phyloP scores from a whole-genome alignment of 2,329 filamentous ascomycete species.

The Cladosporium sp. region DNA sequence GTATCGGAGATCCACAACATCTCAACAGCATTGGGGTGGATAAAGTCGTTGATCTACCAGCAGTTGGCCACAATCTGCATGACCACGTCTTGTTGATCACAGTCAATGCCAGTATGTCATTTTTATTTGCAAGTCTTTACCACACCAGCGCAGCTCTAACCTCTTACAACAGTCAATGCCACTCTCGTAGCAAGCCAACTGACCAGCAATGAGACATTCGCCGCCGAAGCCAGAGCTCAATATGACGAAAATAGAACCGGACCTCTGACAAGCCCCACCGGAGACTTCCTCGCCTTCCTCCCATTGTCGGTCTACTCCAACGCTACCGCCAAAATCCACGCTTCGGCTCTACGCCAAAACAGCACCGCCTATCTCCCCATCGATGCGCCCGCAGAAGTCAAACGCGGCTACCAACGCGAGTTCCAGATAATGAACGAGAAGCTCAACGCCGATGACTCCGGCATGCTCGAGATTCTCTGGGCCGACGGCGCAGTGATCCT shows the following conservation, averaged over 20 bases:
- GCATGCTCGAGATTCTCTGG: neutral
- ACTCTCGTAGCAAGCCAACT: constrained; percentile 1
- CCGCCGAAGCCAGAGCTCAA: constrained; percentile 7
- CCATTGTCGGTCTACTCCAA: neutral
- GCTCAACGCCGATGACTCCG: neutral
- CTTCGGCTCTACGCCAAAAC: neutral
- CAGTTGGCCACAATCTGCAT: constrained; percentile 57
- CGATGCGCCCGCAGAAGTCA: neutral
- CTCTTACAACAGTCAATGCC: constrained; percentile 3
- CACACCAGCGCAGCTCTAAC: neutral
- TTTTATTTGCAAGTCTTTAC: neutral
- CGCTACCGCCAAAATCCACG: neutral
- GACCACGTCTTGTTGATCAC: constrained; percentile 41
- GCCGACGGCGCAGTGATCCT: neutral
- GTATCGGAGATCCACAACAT: constrained; percentile 52
- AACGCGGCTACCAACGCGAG: neutral
- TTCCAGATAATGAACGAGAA: neutral
- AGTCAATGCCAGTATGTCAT: neutral
- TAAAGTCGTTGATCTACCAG: constrained; percentile 53
- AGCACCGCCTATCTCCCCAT: neutral
- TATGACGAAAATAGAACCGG: constrained; percentile 12
- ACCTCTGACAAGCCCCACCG: constrained; percentile 8
- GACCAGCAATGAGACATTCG: constrained; percentile 3
- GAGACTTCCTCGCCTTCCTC: constrained; percentile 6
- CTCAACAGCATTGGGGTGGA: constrained; percentile 51